Base-by-base conservation (phyloP, 2,329 filamentous ascomycete genomes). In the Lecanicillium sp. region DNA sequence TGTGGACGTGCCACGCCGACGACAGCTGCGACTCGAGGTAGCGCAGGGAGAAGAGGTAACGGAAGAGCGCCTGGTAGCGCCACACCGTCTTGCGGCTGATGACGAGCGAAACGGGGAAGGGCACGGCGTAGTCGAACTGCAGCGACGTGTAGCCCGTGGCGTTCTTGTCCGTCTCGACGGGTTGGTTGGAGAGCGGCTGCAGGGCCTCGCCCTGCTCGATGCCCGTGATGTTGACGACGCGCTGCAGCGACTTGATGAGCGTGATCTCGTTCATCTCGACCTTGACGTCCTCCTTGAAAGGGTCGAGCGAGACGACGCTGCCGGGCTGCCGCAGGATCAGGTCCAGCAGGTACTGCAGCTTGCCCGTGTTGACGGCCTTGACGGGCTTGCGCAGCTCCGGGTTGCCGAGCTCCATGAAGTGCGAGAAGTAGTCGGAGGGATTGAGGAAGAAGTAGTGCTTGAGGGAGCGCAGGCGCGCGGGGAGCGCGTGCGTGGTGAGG, bases 401-500 rank as follows among this genome's bases (percentile, higher is more conserved):
- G 24, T 86, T 77, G 47, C 89, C 84, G 17, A 98, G 81, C 62
- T 98, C 93, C 51, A 98, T 82, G 65, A 98, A 98, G 67, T 97
- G 95, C 3, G 90, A 90, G 67, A 98, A 97, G 71, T 95, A 98
- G 65, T 98, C 93, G 27, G 93, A 96, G 8, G 90, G 86, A 58
- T 97, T 91, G 53, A 98, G 83, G 74, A 98, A 98, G 73, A 97
- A 98, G 71, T 98, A 98, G 67, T 98, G 93, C 65, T 98, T 98
- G 32, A 98, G 74, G 12, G 91, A 97, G 38, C 86, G 82, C 49
- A 98, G 76, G 30, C 93, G 81, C 23, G 87, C 86, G 1, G 91
- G 90, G 5, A 98, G 78, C 11, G 87, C 87, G 62, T 98, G 93
- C 6, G 93, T 93, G 1, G 91, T 97, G 33, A 98, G 76, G 3